phyloP scores from a whole-genome alignment of 1,139 yeast genomes.

The Pichia sp. region DNA sequence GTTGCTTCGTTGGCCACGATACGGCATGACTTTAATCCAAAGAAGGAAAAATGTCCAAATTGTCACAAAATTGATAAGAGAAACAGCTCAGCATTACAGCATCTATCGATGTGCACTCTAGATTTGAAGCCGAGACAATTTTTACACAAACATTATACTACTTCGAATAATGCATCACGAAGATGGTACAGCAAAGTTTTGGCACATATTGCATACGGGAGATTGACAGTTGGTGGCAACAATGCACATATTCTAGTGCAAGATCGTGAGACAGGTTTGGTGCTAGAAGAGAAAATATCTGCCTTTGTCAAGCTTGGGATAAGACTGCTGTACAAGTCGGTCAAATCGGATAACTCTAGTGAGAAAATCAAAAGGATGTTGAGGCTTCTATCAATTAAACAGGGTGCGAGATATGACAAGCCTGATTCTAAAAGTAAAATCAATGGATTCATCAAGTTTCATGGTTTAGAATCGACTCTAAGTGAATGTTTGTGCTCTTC shows the following conservation, averaged over 20 bases:
- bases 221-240: slow-evolving; percentile 80
- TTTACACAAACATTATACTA: slow-evolving; percentile 66
- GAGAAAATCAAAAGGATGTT: slow-evolving; percentile 44
- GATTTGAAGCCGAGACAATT: slow-evolving; percentile 36
- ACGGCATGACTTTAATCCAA: slow-evolving; percentile 13
- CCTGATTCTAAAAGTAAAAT: slow-evolving; percentile 66
- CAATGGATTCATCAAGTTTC: slow-evolving; percentile 74
- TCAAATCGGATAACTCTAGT: slow-evolving; percentile 51
- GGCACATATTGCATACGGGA: slow-evolving; percentile 84
- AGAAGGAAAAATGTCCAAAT: slow-evolving; percentile 17
- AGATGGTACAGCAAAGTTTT: slow-evolving; percentile 84
- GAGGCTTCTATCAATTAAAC: slow-evolving; percentile 65
- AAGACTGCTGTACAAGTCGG: slow-evolving; percentile 73
- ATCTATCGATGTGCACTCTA: slow-evolving; percentile 81
- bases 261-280: slow-evolving; percentile 81
- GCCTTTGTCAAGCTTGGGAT: slow-evolving; percentile 86
- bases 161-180: slow-evolving; percentile 78
- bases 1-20: slow-evolving; percentile 6
- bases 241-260: slow-evolving; percentile 93
- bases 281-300: slow-evolving; percentile 89
- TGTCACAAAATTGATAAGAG: slow-evolving; percentile 16
- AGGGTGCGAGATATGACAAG: slow-evolving; percentile 78
- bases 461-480: slow-evolving; percentile 54
- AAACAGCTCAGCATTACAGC: slow-evolving; percentile 64
- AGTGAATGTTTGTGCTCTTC: slow-evolving; percentile 57